Conservation (phyloP, 345 rosid genomes). For the Gynandropsis gynandra region DNA sequence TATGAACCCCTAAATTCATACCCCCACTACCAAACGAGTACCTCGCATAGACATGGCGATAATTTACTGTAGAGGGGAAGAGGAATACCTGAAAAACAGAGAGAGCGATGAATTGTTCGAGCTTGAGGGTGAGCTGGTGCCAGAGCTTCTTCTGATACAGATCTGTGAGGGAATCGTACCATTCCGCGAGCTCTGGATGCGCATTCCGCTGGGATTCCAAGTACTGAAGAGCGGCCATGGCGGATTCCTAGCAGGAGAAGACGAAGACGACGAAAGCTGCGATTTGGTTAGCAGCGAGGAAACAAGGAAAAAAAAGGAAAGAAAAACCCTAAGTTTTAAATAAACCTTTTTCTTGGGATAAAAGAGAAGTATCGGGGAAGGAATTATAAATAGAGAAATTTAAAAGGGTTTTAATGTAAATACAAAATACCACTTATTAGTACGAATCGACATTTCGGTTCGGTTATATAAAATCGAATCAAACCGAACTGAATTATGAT, state of each 20-base stretch:
- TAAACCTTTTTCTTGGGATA: constrained; percentile 3
- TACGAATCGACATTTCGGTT: no score
- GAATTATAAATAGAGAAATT: neutral
- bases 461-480: no score
- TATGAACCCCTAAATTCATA: constrained; percentile 19
- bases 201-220: constrained; percentile 58
- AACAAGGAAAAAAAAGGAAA: constrained; percentile 16
- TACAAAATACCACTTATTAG: neutral
- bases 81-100: constrained; percentile 61
- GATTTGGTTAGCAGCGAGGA: constrained; percentile 9
- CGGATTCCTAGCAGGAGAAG: constrained; percentile 9
- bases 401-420: neutral
- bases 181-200: constrained; percentile 82
- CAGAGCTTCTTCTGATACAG: constrained; percentile 99
- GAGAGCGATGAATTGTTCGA: constrained; percentile 89
- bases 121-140: constrained; percentile 98
- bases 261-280: constrained; percentile 16
- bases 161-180: constrained; percentile 88
- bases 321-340: constrained; percentile 12
- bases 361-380: constrained; percentile 13
- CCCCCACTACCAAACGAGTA: neutral
- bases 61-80: neutral
- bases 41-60: neutral
- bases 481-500: no score
- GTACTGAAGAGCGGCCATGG: constrained; percentile 92